phyloP scores from a whole-genome alignment of 495 filamentous ascomycete genomes.

The Aspergillus asperescens region DNA sequence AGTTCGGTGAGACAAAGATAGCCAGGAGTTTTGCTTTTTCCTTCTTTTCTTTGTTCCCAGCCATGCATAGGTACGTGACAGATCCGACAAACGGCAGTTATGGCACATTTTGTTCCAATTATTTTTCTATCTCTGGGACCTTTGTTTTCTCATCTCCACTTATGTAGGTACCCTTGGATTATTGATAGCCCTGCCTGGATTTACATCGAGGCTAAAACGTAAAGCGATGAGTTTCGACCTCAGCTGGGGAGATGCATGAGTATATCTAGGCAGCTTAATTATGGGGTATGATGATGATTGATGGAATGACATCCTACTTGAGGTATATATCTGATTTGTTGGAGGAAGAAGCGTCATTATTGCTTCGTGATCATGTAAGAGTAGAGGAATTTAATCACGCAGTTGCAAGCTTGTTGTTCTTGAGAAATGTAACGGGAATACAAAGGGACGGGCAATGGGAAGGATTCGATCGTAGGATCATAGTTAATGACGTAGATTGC shows the following conservation, averaged over 20 bases:
- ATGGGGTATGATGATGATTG: background rate
- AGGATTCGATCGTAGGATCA: no score
- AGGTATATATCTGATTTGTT: background rate
- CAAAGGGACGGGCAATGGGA: no score
- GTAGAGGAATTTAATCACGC: no score
- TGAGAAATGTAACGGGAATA: no score
- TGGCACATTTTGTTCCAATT: background rate
- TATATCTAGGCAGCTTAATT: background rate
- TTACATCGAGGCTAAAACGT: background rate
- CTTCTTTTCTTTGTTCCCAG: conserved; percentile 1
- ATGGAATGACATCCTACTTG: background rate
- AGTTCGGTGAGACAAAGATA: background rate
- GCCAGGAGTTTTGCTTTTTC: background rate
- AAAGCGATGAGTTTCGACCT: background rate
- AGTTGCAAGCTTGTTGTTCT: no score
- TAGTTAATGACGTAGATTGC: background rate
- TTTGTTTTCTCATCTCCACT: background rate
- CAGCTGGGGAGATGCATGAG: background rate
- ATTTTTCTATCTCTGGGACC: background rate
- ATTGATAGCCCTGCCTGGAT: background rate
- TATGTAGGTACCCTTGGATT: conserved; percentile 4
- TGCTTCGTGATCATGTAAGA: no score
- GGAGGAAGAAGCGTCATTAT: background rate
- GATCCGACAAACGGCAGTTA: no score
- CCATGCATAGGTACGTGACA: no score